Evolutionary conservation across 768 basidiomycete species (phyloP).

Genomic region (Mycena alexandri): DNA sequence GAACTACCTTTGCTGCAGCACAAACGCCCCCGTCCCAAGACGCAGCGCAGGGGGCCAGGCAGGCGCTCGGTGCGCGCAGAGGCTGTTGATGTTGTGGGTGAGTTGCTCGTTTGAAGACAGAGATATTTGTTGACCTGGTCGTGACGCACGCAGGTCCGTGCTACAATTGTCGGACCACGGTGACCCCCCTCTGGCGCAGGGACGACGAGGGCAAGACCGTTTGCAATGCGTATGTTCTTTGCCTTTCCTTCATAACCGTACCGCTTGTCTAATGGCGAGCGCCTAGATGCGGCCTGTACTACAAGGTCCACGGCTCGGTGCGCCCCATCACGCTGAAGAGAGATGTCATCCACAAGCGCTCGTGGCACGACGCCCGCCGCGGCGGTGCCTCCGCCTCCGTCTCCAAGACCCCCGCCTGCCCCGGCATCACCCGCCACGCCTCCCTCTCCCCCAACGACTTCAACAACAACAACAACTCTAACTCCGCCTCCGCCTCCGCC

Average conservation of each 20-base stretch:
- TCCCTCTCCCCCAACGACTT: constrained; percentile 72
- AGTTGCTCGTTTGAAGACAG: constrained; percentile 29
- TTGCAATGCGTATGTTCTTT: constrained; percentile 84
- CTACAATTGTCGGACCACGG: constrained; percentile 91
- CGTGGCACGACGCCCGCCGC: constrained; percentile 82
- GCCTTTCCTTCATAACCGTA: constrained; percentile 9
- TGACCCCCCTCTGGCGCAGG: constrained; percentile 91
- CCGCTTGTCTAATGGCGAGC: constrained; percentile 3
- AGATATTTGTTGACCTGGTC: background rate
- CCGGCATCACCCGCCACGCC: constrained; percentile 78
- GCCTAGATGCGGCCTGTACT: constrained; percentile 84
- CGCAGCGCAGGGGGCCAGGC: constrained; percentile 86
- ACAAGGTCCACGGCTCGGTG: constrained; percentile 87
- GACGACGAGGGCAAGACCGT: constrained; percentile 93
- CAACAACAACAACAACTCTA: constrained; percentile 49
- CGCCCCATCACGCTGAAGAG: constrained; percentile 94
- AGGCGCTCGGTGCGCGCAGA: constrained; percentile 74
- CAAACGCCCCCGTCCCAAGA: constrained; percentile 90
- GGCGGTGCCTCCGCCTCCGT: constrained; percentile 51
- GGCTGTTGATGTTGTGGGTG: constrained; percentile 80
- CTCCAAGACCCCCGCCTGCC: constrained; percentile 81
- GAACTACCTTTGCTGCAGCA: too few relatives aligned
- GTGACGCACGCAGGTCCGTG: constrained; percentile 74
- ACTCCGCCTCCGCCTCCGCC: constrained; percentile 72
- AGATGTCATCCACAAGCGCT: constrained; percentile 89